These are phyloP conservation scores for Daldinia eschscholtzii DNA, from an alignment of 2,329 filamentous ascomycete species.

Conservation along the genomic window DNA sequence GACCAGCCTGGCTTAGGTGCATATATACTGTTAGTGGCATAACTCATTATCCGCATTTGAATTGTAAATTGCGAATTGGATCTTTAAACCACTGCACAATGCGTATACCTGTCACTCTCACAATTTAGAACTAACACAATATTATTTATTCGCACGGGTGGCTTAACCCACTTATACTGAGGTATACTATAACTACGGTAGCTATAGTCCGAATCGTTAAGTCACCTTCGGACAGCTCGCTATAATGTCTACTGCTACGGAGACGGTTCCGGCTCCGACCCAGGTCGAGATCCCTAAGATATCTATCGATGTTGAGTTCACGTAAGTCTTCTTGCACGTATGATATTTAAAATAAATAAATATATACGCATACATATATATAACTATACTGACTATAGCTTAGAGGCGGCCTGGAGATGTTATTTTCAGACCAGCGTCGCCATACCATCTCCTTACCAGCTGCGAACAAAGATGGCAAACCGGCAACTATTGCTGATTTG, in stretches of 20 bases:
- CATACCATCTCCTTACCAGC: slow-evolving; percentile 78
- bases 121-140: neutral
- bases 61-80: neutral
- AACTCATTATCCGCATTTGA: neutral
- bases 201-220: neutral
- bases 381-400: slow-evolving; percentile 37
- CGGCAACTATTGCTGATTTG: slow-evolving; percentile 79
- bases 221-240: neutral
- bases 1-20: neutral
- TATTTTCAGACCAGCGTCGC: slow-evolving; percentile 86
- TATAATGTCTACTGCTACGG: slow-evolving; percentile 37
- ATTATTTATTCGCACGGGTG: neutral
- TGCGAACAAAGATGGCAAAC: slow-evolving; percentile 68
- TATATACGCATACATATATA: neutral
- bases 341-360: neutral
- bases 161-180: neutral
- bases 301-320: slow-evolving; percentile 69
- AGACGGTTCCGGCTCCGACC: slow-evolving; percentile 15
- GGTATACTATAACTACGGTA: too few species aligned
- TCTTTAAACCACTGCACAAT: slow-evolving; percentile 1
- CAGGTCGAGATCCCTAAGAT: slow-evolving; percentile 53
- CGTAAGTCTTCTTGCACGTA: slow-evolving; percentile 59
- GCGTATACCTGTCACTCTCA: neutral
- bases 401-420: slow-evolving; percentile 92
- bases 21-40: slow-evolving; percentile 3